phyloP scores from a whole-genome alignment of 257 asterid species.

The Nicotiana otophora region DNA sequence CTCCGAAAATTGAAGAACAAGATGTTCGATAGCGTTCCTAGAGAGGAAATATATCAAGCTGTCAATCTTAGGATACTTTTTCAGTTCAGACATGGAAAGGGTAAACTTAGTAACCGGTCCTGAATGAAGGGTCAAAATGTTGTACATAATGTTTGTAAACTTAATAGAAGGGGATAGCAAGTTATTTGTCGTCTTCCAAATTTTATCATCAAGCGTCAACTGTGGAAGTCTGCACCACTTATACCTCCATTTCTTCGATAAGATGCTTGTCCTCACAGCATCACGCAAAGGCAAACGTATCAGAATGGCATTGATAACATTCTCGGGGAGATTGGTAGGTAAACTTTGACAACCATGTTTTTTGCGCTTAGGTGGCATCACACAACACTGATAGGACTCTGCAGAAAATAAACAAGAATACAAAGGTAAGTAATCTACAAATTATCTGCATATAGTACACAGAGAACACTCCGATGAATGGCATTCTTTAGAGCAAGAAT shows the following conservation, averaged over 20 bases:
- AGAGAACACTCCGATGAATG: too few relatives aligned
- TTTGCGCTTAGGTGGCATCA: neutral
- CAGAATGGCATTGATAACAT: neutral
- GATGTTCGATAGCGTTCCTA: too few relatives aligned
- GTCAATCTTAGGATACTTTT: too few relatives aligned
- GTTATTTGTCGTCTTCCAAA: conserved; percentile 1
- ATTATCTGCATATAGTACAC: too few relatives aligned
- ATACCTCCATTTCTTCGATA: neutral
- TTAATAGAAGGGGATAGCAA: neutral
- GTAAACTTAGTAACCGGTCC: too few relatives aligned
- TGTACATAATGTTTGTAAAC: conserved; percentile 1
- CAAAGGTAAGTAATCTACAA: neutral
- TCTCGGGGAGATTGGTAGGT: neutral
- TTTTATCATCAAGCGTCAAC: neutral
- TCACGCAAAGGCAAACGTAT: neutral
- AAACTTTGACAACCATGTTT: too few relatives aligned
- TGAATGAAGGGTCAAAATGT: conserved; percentile 10
- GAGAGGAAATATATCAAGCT: too few relatives aligned
- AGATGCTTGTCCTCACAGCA: too few relatives aligned
- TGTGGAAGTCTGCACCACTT: conserved; percentile 6
- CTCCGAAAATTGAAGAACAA: too few relatives aligned
- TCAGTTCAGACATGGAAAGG: too few relatives aligned
- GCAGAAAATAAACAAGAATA: neutral
- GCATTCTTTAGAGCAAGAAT: too few relatives aligned
- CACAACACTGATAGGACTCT: neutral